Conservation (phyloP, 345 rosid genomes). For the Murraya paniculata region DNA sequence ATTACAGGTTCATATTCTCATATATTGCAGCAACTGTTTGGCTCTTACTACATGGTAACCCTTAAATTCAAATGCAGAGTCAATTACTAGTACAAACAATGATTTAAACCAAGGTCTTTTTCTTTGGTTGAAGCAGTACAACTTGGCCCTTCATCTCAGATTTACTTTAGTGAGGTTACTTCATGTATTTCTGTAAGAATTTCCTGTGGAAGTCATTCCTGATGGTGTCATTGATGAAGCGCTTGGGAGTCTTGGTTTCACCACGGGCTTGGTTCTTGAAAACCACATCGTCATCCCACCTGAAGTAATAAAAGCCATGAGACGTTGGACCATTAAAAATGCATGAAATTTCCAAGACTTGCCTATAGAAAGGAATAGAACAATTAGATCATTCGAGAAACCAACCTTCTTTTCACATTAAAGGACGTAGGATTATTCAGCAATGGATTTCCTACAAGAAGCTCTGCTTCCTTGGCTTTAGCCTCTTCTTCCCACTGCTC, state of each 20-base stretch:
- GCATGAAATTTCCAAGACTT: neutral
- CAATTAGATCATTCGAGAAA: neutral
- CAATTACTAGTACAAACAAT: slow-evolving; percentile 5
- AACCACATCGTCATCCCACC: slow-evolving; percentile 99
- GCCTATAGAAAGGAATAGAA: neutral
- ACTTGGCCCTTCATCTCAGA: neutral
- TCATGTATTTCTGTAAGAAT: slow-evolving; percentile 94
- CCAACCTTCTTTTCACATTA: slow-evolving; percentile 79
- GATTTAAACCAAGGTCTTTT: neutral
- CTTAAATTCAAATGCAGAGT: slow-evolving; percentile 5
- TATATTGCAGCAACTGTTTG: neutral
- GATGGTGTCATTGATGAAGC: slow-evolving; percentile 96
- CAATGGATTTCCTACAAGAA: slow-evolving; percentile 89
- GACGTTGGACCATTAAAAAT: neutral
- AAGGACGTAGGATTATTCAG: slow-evolving; percentile 73
- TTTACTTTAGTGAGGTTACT: slow-evolving; percentile 29
- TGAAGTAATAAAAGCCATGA: slow-evolving; percentile 22
- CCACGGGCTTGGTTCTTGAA: slow-evolving; percentile 99
- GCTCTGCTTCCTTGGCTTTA: slow-evolving; percentile 84
- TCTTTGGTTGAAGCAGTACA: neutral
- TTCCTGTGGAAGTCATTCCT: slow-evolving; percentile 93
- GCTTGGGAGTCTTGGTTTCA: slow-evolving; percentile 86
- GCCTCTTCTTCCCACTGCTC: slow-evolving; percentile 75
- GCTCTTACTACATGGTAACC: neutral
- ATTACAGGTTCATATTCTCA: neutral